Percentiles rank a stretch among this genome's conserved stretches.
These are phyloP conservation scores for Diaporthe vaccinii DNA, from an alignment of 2,329 filamentous ascomycete species.

Conservation along the genomic window DNA sequence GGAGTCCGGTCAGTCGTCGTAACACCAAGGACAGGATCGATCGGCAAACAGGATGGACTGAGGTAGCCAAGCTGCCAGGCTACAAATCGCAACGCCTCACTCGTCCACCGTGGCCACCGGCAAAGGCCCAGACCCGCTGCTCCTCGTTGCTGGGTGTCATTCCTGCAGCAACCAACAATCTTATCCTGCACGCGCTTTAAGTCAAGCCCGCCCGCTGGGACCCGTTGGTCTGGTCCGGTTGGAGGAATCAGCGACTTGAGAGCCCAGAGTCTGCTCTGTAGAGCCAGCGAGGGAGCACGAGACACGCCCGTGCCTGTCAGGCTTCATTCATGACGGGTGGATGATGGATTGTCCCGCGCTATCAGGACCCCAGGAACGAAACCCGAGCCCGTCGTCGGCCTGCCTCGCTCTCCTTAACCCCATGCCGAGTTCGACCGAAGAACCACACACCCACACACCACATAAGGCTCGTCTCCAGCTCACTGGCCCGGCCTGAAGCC, in stretches of 20 bases:
- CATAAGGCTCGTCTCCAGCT: conserved; percentile 24
- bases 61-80: conserved; percentile 27
- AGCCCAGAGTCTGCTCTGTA: neutral
- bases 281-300: conserved; percentile 2
- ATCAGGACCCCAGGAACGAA: conserved; percentile 18
- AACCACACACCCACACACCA: conserved; percentile 20
- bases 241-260: conserved; percentile 14
- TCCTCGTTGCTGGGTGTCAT: conserved; percentile 1
- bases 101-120: conserved; percentile 35
- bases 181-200: conserved; percentile 9
- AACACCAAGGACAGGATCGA: conserved; percentile 12
- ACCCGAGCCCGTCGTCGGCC: conserved; percentile 28
- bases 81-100: conserved; percentile 28
- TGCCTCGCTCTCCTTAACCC: conserved; percentile 13
- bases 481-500: conserved; percentile 37
- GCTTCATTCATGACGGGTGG: conserved; percentile 21
- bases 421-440: conserved; percentile 20
- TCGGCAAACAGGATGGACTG: conserved; percentile 17
- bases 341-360: conserved; percentile 20
- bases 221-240: conserved; percentile 19
- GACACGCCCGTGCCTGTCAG: conserved; percentile 3
- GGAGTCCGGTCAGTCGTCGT: neutral
- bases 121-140: conserved; percentile 28
- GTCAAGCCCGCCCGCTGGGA: neutral
- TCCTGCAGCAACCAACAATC: conserved; percentile 24